Percentiles rank a stretch among this genome's conserved stretches.
These are phyloP conservation scores for Xylaria sp. DNA, from an alignment of 2,329 filamentous ascomycete genomes.

Conservation along the genomic window DNA sequence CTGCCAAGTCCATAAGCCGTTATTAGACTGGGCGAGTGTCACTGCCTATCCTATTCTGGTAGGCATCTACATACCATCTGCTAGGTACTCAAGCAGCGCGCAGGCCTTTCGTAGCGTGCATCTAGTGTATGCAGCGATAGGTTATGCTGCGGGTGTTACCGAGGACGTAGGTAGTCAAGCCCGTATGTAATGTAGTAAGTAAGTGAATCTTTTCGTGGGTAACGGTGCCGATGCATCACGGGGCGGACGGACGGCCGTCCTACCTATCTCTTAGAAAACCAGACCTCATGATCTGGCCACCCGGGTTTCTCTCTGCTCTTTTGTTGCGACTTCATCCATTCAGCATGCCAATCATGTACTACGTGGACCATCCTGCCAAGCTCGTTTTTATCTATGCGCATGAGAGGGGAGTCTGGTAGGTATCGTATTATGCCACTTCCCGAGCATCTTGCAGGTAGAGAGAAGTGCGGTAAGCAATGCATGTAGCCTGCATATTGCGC, in stretches of 20 bases:
- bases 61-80: too few relatives aligned
- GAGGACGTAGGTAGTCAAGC: not conserved
- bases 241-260: not conserved
- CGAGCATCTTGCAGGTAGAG: constrained; percentile 21
- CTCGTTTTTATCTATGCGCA: constrained; percentile 5
- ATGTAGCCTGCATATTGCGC: constrained; percentile 7
- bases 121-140: not conserved
- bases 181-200: too few relatives aligned
- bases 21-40: not conserved
- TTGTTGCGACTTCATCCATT: not conserved
- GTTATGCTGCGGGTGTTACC: not conserved
- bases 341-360: not conserved
- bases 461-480: constrained; percentile 24
- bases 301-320: not conserved
- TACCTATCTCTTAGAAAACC: not conserved
- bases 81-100: not conserved
- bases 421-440: constrained; percentile 26
- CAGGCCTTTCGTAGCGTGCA: not conserved
- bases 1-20: not conserved
- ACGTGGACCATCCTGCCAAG: not conserved
- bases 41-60: not conserved
- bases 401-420: constrained; percentile 9
- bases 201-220: not conserved
- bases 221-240: not conserved
- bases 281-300: not conserved